These are phyloP conservation scores for Monosporascus sp. DNA, from an alignment of 2,329 filamentous ascomycete genomes.

Conservation along the genomic window DNA sequence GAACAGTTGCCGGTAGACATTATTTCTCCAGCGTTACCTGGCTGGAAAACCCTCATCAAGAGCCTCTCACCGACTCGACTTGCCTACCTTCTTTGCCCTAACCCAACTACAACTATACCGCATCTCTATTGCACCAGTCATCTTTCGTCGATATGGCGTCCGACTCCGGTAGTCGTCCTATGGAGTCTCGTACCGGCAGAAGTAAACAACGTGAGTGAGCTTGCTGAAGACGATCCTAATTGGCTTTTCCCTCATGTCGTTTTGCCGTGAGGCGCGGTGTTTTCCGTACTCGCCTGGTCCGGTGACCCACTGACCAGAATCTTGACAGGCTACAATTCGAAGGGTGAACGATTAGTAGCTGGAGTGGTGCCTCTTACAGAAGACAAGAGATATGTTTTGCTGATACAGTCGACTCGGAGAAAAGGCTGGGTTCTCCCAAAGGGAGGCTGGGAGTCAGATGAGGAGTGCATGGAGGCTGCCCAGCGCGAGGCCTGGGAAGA, in stretches of 20 bases:
- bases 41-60: constrained; percentile 18
- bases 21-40: constrained; percentile 24
- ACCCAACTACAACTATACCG: constrained; percentile 6
- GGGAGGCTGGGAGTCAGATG: constrained; percentile 95
- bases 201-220: constrained; percentile 71
- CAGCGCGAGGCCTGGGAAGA: constrained; percentile 96
- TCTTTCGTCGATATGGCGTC: constrained; percentile 21
- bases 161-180: constrained; percentile 42
- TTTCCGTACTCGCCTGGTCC: constrained; percentile 20
- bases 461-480: constrained; percentile 79
- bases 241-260: constrained; percentile 4
- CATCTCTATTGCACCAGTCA: constrained; percentile 6
- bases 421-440: constrained; percentile 97
- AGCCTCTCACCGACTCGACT: constrained; percentile 7
- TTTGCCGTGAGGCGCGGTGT: constrained; percentile 11
- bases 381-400: constrained; percentile 81
- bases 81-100: constrained; percentile 1
- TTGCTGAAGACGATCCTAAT: constrained; percentile 7
- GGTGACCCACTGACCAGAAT: constrained; percentile 32
- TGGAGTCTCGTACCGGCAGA: constrained; percentile 71
- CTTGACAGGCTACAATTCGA: constrained; percentile 75
- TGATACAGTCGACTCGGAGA: constrained; percentile 88
- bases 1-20: constrained; percentile 26
- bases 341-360: constrained; percentile 90
- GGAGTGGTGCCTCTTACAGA: constrained; percentile 84